phyloP scores from a whole-genome alignment of 2,329 filamentous ascomycete genomes.

The Fusarium xyrophilum region DNA sequence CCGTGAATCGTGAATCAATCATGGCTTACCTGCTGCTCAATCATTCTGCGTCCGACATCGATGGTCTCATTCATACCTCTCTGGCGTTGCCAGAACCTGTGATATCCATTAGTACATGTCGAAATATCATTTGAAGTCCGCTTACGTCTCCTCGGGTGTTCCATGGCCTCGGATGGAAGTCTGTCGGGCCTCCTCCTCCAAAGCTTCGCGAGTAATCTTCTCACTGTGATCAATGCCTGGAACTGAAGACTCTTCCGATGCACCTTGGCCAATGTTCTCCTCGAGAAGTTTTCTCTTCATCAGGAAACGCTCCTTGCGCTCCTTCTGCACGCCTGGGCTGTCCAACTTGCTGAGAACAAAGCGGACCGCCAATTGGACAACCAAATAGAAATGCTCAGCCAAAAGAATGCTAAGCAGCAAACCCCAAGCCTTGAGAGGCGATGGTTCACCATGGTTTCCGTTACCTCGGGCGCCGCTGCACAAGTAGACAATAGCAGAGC shows the following conservation, averaged over 20 bases:
- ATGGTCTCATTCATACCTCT: slow-evolving; percentile 64
- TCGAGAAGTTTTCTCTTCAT: slow-evolving; percentile 82
- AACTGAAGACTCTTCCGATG: slow-evolving; percentile 55
- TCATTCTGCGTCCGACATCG: slow-evolving; percentile 61
- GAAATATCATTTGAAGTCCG: not conserved
- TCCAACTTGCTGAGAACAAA: slow-evolving; percentile 81
- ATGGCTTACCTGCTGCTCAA: slow-evolving; percentile 53
- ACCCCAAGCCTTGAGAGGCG: slow-evolving; percentile 78
- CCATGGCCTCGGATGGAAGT: slow-evolving; percentile 58
- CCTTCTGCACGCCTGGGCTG: slow-evolving; percentile 84
- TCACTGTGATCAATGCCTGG: slow-evolving; percentile 60
- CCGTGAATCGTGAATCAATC: not conserved
- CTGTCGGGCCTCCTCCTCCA: slow-evolving; percentile 69
- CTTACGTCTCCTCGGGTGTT: slow-evolving; percentile 60
- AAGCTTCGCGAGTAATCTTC: slow-evolving; percentile 67
- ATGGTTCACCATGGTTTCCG: slow-evolving; percentile 70
- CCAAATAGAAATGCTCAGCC: slow-evolving; percentile 89
- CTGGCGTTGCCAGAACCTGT: slow-evolving; percentile 69
- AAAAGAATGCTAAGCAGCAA: slow-evolving; percentile 83
- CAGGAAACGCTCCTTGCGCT: slow-evolving; percentile 79
- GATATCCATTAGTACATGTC: slow-evolving; percentile 28
- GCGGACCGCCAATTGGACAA: slow-evolving; percentile 74
- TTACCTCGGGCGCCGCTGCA: slow-evolving; percentile 72
- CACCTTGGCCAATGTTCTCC: slow-evolving; percentile 69
- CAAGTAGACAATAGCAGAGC: slow-evolving; percentile 86